A percentile compares a stretch with the other conserved stretches of the same genome.
Evolutionary conservation across 371 early-diverging fungal species (phyloP).

Genomic region (Mucor circinelloides): DNA sequence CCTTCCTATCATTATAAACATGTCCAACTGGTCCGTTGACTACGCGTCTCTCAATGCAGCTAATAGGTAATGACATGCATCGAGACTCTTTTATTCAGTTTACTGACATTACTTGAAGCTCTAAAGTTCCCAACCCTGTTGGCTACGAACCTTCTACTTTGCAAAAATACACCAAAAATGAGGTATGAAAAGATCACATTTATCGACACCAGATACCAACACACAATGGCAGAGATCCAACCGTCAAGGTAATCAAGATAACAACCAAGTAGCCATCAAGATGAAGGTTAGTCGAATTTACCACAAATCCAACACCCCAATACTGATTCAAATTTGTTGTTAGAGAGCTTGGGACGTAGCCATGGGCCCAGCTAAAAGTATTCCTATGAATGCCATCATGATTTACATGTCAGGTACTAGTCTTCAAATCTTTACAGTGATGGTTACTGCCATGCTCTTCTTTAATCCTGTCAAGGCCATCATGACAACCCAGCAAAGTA

Average conservation of each 20-base stretch:
- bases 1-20: neutral
- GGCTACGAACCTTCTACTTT: constrained; percentile 41
- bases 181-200: neutral
- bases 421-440: constrained; percentile 94
- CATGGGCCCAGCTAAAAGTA: constrained; percentile 85
- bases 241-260: constrained; percentile 18
- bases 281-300: constrained; percentile 27
- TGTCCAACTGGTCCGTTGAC: constrained; percentile 43
- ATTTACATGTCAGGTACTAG: constrained; percentile 96
- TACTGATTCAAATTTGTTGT: too few relatives aligned
- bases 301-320: neutral
- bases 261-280: constrained; percentile 37
- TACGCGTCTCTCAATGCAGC: constrained; percentile 34
- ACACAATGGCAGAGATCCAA: constrained; percentile 23
- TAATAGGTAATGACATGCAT: constrained; percentile 18
- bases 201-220: neutral
- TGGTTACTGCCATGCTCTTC: constrained; percentile 95
- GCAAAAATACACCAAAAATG: constrained; percentile 24
- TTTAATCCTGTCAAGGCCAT: constrained; percentile 84
- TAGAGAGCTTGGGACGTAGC: constrained; percentile 96
- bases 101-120: constrained; percentile 4
- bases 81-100: neutral
- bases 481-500: constrained; percentile 71
- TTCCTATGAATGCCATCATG: constrained; percentile 98
- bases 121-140: constrained; percentile 35